These are phyloP conservation scores for Amylostereum areolatum DNA, from an alignment of 1,284 basidiomycete species.

Conservation along the genomic window DNA sequence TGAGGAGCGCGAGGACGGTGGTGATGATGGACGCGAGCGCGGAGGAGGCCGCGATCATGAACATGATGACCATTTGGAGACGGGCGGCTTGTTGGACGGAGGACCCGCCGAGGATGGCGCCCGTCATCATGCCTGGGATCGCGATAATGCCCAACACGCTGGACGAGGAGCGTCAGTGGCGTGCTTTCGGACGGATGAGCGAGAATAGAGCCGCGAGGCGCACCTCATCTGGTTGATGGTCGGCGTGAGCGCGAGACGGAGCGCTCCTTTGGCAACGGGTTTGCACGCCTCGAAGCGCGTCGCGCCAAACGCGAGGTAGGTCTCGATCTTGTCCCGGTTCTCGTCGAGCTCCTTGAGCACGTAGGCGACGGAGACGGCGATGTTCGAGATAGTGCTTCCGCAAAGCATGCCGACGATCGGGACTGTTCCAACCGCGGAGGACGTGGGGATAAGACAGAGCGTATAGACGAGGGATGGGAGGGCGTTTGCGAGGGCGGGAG, in stretches of 20 bases:
- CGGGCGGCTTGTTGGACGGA: slow-evolving; percentile 80
- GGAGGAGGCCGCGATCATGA: slow-evolving; percentile 79
- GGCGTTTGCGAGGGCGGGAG: background rate
- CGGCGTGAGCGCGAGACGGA: slow-evolving; percentile 74
- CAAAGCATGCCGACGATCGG: slow-evolving; percentile 85
- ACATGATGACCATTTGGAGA: slow-evolving; percentile 88
- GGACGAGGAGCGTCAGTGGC: slow-evolving; percentile 3
- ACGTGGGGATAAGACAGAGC: slow-evolving; percentile 19
- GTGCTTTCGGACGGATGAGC: background rate
- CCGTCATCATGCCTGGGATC: slow-evolving; percentile 83
- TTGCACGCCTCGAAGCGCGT: slow-evolving; percentile 74
- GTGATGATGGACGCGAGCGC: slow-evolving; percentile 63
- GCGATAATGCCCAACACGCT: slow-evolving; percentile 79
- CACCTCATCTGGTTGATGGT: slow-evolving; percentile 84
- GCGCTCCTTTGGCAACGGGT: slow-evolving; percentile 69
- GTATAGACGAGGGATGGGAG: background rate
- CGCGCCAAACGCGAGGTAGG: slow-evolving; percentile 79
- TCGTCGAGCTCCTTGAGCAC: slow-evolving; percentile 68
- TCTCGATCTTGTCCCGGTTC: slow-evolving; percentile 79
- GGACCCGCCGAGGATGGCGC: slow-evolving; percentile 80
- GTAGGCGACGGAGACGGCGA: slow-evolving; percentile 63
- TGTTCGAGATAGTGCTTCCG: slow-evolving; percentile 70
- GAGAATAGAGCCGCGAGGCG: slow-evolving; percentile 9
- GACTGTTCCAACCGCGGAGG: slow-evolving; percentile 38
- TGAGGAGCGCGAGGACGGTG: slow-evolving; percentile 51